phyloP scores from a whole-genome alignment of 345 rosid species.

The Salix brachista region DNA sequence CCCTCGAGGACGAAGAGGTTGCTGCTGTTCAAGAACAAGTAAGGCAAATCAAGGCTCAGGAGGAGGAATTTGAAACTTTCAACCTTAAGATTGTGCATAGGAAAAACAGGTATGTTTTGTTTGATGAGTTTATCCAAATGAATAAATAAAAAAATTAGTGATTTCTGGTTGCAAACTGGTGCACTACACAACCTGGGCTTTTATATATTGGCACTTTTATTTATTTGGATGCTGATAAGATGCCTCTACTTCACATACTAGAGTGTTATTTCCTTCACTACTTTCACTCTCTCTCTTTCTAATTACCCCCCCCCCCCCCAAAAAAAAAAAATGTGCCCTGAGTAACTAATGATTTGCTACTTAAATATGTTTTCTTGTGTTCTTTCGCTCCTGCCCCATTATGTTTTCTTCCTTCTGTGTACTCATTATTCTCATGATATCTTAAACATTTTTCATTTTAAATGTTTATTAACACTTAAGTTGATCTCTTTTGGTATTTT shows the following conservation, averaged over 20 bases:
- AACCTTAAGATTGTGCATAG: conserved; percentile 94
- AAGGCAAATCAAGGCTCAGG: conserved; percentile 93
- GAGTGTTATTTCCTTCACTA: not conserved
- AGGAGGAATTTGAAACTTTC: conserved; percentile 98
- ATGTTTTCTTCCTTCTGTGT: not conserved
- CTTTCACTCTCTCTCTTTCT: not conserved
- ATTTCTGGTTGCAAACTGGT: conserved; percentile 12
- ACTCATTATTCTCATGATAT: not conserved
- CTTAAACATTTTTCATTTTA: not conserved
- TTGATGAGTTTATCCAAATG: conserved; percentile 2
- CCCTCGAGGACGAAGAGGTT: conserved; percentile 90
- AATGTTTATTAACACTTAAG: not conserved
- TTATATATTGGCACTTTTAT: not conserved
- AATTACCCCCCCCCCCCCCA: not conserved
- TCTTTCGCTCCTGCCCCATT: not conserved
- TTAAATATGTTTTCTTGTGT: not conserved
- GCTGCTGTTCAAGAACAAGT: conserved; percentile 97
- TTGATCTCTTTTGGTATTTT: not conserved
- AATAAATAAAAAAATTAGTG: not conserved
- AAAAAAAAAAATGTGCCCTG: not conserved
- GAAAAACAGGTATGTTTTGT: conserved; percentile 75
- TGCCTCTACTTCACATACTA: conserved; percentile 2
- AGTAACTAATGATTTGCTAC: not conserved
- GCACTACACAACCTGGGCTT: not conserved
- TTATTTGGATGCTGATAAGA: not conserved